A percentile compares a stretch with the other conserved stretches of the same genome.
These are phyloP conservation scores for Lolium rigidum DNA, from an alignment of 176 grass and related monocot species.

Conservation along the genomic window DNA sequence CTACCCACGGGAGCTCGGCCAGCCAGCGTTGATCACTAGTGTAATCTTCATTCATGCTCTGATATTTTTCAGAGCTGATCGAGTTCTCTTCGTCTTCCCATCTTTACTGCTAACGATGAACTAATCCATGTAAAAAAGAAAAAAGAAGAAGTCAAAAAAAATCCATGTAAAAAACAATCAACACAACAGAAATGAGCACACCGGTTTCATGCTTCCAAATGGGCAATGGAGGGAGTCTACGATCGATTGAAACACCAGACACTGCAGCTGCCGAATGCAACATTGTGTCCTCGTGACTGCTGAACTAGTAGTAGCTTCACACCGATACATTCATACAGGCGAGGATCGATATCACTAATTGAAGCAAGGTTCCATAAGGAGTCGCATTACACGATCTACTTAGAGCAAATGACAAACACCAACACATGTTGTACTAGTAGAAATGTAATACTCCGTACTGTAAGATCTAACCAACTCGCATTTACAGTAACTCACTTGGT, in stretches of 20 bases:
- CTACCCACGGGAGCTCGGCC: not conserved
- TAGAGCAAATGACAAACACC: not conserved
- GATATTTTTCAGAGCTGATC: no score
- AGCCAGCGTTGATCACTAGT: not conserved
- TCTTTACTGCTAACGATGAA: no score
- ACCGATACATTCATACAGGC: slow-evolving; percentile 37
- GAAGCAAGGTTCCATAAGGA: slow-evolving; percentile 23
- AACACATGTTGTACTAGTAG: not conserved
- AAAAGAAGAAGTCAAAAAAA: no score
- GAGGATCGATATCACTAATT: not conserved
- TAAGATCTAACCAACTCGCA: slow-evolving; percentile 43
- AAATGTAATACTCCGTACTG: no score
- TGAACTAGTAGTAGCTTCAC: not conserved
- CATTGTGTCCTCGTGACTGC: not conserved
- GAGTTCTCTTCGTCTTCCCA: no score
- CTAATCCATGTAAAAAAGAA: no score
- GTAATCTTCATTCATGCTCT: no score
- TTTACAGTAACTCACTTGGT: slow-evolving; percentile 28
- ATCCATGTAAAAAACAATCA: not conserved
- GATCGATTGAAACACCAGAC: not conserved
- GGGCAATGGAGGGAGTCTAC: not conserved
- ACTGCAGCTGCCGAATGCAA: not conserved
- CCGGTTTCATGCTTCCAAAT: not conserved
- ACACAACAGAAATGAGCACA: not conserved
- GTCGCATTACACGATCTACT: not conserved